Conservation (phyloP, 495 filamentous ascomycete species). For the Neurospora sp. region DNA sequence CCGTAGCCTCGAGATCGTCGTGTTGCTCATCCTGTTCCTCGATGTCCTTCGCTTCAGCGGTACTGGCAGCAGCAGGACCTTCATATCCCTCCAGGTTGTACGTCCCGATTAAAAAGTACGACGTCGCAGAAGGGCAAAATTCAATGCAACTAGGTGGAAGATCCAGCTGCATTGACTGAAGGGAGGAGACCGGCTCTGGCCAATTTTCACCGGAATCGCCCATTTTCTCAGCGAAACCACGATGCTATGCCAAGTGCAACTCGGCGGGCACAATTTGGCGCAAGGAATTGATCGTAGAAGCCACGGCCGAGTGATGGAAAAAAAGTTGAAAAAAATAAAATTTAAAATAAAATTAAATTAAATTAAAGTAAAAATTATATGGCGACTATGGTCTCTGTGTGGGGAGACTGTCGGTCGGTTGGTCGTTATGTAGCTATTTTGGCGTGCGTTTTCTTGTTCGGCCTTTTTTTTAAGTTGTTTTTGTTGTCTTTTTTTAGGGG, state of each 20-base stretch:
- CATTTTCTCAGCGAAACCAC: not conserved
- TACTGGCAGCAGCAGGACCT: not conserved
- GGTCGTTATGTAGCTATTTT: not conserved
- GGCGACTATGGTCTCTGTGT: not conserved
- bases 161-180: constrained; percentile 36
- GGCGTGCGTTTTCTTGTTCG: not conserved
- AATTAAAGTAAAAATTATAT: not conserved
- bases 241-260: not conserved
- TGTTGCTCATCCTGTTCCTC: constrained; percentile 25
- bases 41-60: constrained; percentile 13
- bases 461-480: not conserved
- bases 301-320: not conserved
- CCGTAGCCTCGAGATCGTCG: not conserved
- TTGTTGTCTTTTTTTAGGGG: not conserved
- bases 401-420: not conserved
- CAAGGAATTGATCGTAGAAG: not conserved
- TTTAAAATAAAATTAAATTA: too few species aligned
- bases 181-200: constrained; percentile 17
- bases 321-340: not conserved
- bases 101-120: constrained; percentile 74
- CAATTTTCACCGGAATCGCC: not conserved
- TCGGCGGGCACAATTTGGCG: not conserved
- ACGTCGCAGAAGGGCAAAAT: constrained; percentile 55
- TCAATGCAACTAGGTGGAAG: constrained; percentile 77
- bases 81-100: constrained; percentile 60